phyloP scores from a whole-genome alignment of 2,329 filamentous ascomycete species.

The Massarina eburnea region DNA sequence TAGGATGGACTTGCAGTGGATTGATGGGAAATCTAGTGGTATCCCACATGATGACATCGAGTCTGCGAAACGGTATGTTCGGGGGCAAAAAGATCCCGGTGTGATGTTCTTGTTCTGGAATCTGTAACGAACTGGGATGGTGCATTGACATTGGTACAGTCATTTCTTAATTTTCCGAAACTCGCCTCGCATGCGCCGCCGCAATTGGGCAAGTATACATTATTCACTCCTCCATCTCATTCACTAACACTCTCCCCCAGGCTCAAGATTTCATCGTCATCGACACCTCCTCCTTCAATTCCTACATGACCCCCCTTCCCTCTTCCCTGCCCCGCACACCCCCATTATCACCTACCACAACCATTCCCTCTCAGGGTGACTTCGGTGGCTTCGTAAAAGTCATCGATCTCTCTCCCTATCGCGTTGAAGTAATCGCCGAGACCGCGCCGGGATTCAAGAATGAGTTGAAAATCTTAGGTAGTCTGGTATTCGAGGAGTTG shows the following conservation, averaged over 20 bases:
- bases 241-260: too few species aligned
- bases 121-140: neutral
- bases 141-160: too few species aligned
- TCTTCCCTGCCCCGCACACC: neutral
- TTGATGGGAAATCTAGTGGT: conserved; percentile 1
- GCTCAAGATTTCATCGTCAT: conserved; percentile 9
- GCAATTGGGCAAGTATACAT: too few species aligned
- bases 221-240: too few species aligned
- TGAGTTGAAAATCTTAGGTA: conserved; percentile 8
- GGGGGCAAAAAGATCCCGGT: too few species aligned
- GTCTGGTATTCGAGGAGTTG: conserved; percentile 9
- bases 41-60: conserved; percentile 10
- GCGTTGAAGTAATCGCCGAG: neutral
- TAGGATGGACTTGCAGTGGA: conserved; percentile 6
- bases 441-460: conserved; percentile 3
- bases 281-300: conserved; percentile 7
- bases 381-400: conserved; percentile 7
- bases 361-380: conserved; percentile 2
- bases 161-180: conserved; percentile 5
- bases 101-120: too few species aligned
- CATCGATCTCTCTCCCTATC: conserved; percentile 3
- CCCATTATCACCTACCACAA: neutral
- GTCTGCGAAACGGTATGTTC: conserved; percentile 5
- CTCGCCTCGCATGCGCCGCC: conserved; percentile 1
- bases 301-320: conserved; percentile 4